These are phyloP conservation scores for Cordyceps farinosa DNA, from an alignment of 2,329 filamentous ascomycete genomes.

Conservation along the genomic window DNA sequence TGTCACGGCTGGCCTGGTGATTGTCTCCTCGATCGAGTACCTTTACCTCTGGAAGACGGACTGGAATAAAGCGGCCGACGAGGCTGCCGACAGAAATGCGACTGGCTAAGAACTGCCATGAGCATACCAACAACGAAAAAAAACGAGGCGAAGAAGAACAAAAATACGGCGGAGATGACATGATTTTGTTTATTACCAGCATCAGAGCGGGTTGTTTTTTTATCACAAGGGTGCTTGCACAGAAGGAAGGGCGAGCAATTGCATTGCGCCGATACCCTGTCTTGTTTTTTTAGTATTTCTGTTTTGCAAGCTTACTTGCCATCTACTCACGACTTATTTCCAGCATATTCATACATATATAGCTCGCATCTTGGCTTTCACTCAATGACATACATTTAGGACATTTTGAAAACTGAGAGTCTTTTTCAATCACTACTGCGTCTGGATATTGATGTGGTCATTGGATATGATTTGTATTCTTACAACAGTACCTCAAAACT, in stretches of 20 bases:
- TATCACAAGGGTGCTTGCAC: background rate
- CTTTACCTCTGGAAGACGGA: constrained; percentile 49
- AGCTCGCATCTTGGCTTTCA: background rate
- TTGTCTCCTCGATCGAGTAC: constrained; percentile 53
- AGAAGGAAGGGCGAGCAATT: background rate
- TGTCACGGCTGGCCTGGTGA: constrained; percentile 66
- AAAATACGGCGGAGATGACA: background rate
- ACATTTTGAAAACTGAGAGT: background rate
- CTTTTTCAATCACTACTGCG: background rate
- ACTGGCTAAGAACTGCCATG: constrained; percentile 33
- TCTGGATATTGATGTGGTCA: background rate
- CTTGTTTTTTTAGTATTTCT: background rate
- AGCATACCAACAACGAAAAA: no score
- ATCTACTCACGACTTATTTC: background rate
- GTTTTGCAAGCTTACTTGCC: background rate
- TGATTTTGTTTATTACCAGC: background rate
- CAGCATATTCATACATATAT: background rate
- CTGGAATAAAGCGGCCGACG: constrained; percentile 51
- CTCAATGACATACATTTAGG: background rate
- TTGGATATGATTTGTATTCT: background rate
- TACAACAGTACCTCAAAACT: background rate
- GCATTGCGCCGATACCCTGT: constrained; percentile 7
- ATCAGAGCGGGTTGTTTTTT: background rate
- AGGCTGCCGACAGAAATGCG: constrained; percentile 51
- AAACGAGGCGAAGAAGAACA: background rate